Evolutionary conservation across 2,329 filamentous ascomycete species (phyloP), one percentile per base, ranked within the genome.

Genomic region (Talaromyces atroroseus): DNA sequence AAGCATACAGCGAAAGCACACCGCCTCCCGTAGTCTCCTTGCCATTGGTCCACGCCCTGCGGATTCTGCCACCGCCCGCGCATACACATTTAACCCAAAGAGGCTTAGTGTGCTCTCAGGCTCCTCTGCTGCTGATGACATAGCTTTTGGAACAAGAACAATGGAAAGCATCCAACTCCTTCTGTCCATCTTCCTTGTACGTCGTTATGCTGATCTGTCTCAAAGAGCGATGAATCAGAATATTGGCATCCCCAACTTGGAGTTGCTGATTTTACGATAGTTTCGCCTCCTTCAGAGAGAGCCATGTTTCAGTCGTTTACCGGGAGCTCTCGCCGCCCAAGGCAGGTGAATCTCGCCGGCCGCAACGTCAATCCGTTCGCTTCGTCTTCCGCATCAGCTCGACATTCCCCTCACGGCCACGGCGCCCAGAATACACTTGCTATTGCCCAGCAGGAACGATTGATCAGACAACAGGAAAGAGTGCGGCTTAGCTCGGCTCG

Each of bases 341-440:
- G 94, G 62, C 92, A 96, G 71, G 90, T 97, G 69, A 96, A 97
- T 74, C 86, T 99, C 60, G 94, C 90, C 63, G 94, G 91, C 60
- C 87, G 92, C 64, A 84, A 83, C 62, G 78, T 79, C 51, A 95
- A 96, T 67, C 95, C 96, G 66, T 90, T 91, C 3, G 95, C 94
- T 71, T 85, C 81, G 52, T 73, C 72, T 54, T 71, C 82, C 59
- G 82, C 82, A 62, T 80, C 80, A 32, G 77, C 79, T 44, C 83
- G 84, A 79, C 76, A 76, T 16, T 77, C 82, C 4, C 75, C 80
- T 12, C 72, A 74, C 58, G 80, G 80, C 16, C 79, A 83, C 1
- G 86, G 85, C 18, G 80, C 88, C 5, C 89, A 90, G 65, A 86
- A 87, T 65, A 87, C 92, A 1, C 82, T 97, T 26, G 88, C 87